Evolutionary conservation across 2,329 filamentous ascomycete species (phyloP), one percentile per base, ranked within the genome.

Genomic region (Pseudofabraea citricarpa): DNA sequence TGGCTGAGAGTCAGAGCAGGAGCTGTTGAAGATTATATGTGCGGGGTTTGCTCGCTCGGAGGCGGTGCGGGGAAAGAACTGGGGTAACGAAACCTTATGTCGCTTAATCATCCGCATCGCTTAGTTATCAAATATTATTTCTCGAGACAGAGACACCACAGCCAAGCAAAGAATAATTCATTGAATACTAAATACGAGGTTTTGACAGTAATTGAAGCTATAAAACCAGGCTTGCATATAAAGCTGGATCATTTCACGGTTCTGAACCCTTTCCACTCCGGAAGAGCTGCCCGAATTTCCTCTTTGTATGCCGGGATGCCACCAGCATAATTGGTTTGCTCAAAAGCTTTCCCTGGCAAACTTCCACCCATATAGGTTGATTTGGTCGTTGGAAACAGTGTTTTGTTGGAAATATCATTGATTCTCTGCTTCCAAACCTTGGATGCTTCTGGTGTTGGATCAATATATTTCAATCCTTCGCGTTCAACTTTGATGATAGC

Each of bases 311-410:
- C 19, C 29, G 40, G 40, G 18, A 53, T 41, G 6, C 50, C 50
- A 18, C 64, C 70, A 0, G 67, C 42, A 44, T 69, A 81, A 38
- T 71, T 70, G 9, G 79, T 58, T 1, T 70, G 71, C 61, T 81
- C 76, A 20, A 64, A 64, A 0, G 64, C 52, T 61, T 80, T 79
- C 0, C 70, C 74, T 0, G 77, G 75, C 2, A 79, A 65, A 32
- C 65, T 76, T 0, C 68, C 72, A 3, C 78, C 77, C 70, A 79
- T 75, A 49, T 77, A 80, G 16, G 72, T 79, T 6, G 67, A 74
- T 19, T 60, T 64, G 0, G 69, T 70, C 0, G 63, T 70, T 0
- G 74, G 73, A 45, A 81, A 69, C 3, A 81, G 59, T 3, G 66
- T 67, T 9, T 32, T 53, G 51, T 77, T 59, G 36, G 66, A 71